Conservation (phyloP, 176 grass and related monocot genomes). For the Melocanna baccifera region DNA sequence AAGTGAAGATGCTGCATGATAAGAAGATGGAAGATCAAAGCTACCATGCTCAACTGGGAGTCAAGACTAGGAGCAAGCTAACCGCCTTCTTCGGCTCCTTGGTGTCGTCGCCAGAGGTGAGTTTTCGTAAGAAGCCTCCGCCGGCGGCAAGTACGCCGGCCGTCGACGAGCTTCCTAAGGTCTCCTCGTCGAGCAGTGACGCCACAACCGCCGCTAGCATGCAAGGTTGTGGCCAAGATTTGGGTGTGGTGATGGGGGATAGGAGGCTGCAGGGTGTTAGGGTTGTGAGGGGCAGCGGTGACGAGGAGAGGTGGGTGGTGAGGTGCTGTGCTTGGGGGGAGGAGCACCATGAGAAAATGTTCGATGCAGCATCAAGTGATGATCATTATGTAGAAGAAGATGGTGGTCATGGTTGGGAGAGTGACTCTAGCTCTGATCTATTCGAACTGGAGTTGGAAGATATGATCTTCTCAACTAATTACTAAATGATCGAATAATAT, state of each 20-base stretch:
- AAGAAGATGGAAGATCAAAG: neutral
- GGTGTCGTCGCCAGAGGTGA: neutral
- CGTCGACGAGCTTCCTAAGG: neutral
- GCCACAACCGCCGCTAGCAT: neutral
- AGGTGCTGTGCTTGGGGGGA: conserved; percentile 14
- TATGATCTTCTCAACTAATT: neutral
- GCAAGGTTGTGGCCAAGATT: neutral
- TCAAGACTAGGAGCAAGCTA: conserved; percentile 23
- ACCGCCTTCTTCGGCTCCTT: neutral
- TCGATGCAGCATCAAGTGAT: neutral
- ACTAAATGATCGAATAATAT: neutral
- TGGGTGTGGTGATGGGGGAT: conserved; percentile 20
- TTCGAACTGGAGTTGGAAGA: conserved; percentile 39
- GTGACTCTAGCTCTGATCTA: conserved; percentile 40
- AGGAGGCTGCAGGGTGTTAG: conserved; percentile 39
- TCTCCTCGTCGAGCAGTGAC: neutral
- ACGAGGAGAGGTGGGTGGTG: conserved; percentile 45
- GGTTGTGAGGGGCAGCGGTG: conserved; percentile 16
- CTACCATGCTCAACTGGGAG: neutral
- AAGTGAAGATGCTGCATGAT: neutral
- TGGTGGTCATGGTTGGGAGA: neutral
- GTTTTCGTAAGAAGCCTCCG: neutral
- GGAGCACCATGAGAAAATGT: neutral
- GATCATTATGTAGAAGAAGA: neutral
- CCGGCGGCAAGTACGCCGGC: neutral